Base-by-base conservation (phyloP, 2,329 filamentous ascomycete genomes). In the Proliferodiscus dingleyae region DNA sequence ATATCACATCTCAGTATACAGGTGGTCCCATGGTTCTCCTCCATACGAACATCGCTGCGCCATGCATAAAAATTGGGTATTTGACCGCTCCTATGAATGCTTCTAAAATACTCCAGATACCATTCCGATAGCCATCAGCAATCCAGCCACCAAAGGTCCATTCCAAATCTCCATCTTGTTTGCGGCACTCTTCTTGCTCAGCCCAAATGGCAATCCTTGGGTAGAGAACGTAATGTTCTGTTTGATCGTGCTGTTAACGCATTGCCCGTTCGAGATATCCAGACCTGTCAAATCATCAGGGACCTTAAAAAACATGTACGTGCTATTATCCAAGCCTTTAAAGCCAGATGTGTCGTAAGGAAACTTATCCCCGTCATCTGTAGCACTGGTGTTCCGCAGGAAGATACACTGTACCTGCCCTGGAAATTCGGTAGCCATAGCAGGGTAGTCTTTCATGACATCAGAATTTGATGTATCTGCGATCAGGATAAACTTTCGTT, bases 301-400 rank as follows among this genome's bases (percentile, higher is more conserved):
- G 15, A 83, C 74, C 13, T 74, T 68, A 71, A 91, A 90, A 68
- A 91, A 90, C 85, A 90, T 89, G 68, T 88, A 90, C 53, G 70
- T 76, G 24, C 71, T 71, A 62, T 83, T 77, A 41, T 83, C 75
- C 34, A 90, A 61, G 2, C 69, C 75, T 66, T 86, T 70, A 68
- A 90, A 90, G 0, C 81, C 82, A 18, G 70, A 71, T 0, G 86
- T 90, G 57, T 89, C 75, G 64, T 90, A 90, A 0, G 87, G 85
- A 64, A 89, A 88, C 51, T 75, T 73, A 63, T 87, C 79, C 1
- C 71, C 72, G 0, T 64, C 53, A 54, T 90, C 86, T 0, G 86
- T 89, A 0, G 81, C 73, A 7, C 75, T 79, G 0, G 84, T 87
- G 65, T 90, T 90, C 44, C 87, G 78, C 18, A 91, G 68, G 54